These are phyloP conservation scores for Pseudogymnoascus sp. DNA, from an alignment of 2,329 filamentous ascomycete species.

Conservation along the genomic window DNA sequence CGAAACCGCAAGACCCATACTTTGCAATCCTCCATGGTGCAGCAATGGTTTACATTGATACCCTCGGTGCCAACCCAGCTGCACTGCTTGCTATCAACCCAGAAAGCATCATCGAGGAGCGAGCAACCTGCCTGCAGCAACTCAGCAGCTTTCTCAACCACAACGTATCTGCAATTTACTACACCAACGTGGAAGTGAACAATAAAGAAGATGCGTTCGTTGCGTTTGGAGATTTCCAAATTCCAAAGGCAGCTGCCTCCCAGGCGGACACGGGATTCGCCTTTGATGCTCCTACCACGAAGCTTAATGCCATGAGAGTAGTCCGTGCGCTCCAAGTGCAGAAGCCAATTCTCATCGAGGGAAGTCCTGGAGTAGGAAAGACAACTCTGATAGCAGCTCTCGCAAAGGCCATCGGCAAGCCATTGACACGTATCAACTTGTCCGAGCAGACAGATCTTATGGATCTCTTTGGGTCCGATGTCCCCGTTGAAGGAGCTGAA, in stretches of 20 bases:
- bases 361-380: conserved; percentile 96
- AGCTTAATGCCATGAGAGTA: conserved; percentile 82
- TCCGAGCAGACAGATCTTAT: conserved; percentile 97
- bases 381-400: conserved; percentile 86
- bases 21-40: conserved; percentile 70
- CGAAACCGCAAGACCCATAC: conserved; percentile 32
- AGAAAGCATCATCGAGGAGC: conserved; percentile 60
- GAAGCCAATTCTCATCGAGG: conserved; percentile 90
- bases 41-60: conserved; percentile 91
- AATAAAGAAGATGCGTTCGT: conserved; percentile 43
- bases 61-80: conserved; percentile 88
- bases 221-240: conserved; percentile 65
- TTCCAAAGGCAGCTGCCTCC: conserved; percentile 44
- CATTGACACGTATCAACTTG: conserved; percentile 87
- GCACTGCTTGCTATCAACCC: conserved; percentile 69
- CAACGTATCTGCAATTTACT: conserved; percentile 59
- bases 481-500: conserved; percentile 85
- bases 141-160: conserved; percentile 57
- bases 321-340: conserved; percentile 78
- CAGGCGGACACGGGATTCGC: conserved; percentile 56
- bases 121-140: conserved; percentile 62
- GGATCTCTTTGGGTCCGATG: conserved; percentile 94
- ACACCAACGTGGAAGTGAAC: conserved; percentile 48
- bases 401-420: conserved; percentile 68
- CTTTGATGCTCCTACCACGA: conserved; percentile 82